Percentiles rank a stretch among this genome's conserved stretches.
Conservation (phyloP, 2,329 filamentous ascomycete species). For the Stromatinia cepivora region DNA sequence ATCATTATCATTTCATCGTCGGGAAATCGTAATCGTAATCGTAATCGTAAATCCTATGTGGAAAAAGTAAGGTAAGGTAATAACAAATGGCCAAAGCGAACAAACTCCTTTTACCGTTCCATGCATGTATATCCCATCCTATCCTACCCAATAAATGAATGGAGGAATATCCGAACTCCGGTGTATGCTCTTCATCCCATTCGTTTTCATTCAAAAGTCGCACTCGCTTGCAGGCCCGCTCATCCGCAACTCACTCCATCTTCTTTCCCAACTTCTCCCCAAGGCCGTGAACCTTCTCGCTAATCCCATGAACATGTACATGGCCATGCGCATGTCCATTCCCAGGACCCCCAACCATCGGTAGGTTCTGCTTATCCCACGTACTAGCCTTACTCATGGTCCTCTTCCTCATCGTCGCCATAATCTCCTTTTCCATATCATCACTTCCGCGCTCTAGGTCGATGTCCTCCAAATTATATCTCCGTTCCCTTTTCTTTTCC, state of each 20-base stretch:
- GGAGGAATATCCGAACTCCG: neutral
- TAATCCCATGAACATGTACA: neutral
- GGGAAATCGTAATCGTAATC: neutral
- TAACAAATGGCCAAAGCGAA: neutral
- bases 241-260: neutral
- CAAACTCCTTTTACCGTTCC: neutral
- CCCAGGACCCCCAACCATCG: neutral
- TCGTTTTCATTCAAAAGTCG: neutral
- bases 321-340: neutral
- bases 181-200: neutral
- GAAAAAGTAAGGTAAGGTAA: neutral
- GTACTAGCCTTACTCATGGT: conserved; percentile 38
- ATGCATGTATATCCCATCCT: neutral
- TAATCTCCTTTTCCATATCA: conserved; percentile 37
- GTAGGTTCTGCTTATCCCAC: conserved; percentile 29
- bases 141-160: neutral
- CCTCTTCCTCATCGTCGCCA: conserved; percentile 36
- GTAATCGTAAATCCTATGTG: neutral
- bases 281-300: neutral
- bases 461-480: conserved; percentile 34
- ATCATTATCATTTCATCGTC: neutral
- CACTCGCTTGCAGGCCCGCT: neutral
- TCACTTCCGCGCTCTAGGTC: conserved; percentile 38
- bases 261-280: conserved; percentile 8
- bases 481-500: conserved; percentile 32